Evolutionary conservation across 2,329 filamentous ascomycete species (phyloP).

Genomic region (Talaromyces sp.): DNA sequence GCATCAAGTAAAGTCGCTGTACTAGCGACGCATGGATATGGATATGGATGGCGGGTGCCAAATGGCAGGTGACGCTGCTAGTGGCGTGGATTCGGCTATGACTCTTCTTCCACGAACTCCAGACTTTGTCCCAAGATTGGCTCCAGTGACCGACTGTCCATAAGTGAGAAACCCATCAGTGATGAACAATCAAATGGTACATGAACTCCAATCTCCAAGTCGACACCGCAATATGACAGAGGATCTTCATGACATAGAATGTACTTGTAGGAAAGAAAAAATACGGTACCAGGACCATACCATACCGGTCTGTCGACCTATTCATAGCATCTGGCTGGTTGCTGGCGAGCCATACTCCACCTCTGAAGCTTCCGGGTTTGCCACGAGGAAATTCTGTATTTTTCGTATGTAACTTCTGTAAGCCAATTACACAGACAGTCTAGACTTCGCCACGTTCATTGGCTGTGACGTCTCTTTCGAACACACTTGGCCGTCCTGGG

Average conservation of each 20-base stretch:
- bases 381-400: conserved; percentile 1
- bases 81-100: conserved; percentile 3
- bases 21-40: conserved; percentile 6
- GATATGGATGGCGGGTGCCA: background rate
- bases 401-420: background rate
- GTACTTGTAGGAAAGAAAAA: background rate
- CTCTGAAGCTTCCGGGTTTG: background rate
- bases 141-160: background rate
- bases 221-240: background rate
- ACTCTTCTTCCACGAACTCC: background rate
- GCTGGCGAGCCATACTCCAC: background rate
- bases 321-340: background rate
- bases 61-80: conserved; percentile 10
- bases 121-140: background rate
- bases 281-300: background rate
- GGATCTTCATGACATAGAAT: background rate
- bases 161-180: no score
- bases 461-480: background rate
- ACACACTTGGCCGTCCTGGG: background rate
- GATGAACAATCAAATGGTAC: background rate
- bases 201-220: background rate
- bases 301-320: background rate
- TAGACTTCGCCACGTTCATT: conserved; percentile 2
- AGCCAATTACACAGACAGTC: background rate
- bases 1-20: background rate